Base-by-base conservation (phyloP, 75 land plant species). In the Pinus albicaulis region DNA sequence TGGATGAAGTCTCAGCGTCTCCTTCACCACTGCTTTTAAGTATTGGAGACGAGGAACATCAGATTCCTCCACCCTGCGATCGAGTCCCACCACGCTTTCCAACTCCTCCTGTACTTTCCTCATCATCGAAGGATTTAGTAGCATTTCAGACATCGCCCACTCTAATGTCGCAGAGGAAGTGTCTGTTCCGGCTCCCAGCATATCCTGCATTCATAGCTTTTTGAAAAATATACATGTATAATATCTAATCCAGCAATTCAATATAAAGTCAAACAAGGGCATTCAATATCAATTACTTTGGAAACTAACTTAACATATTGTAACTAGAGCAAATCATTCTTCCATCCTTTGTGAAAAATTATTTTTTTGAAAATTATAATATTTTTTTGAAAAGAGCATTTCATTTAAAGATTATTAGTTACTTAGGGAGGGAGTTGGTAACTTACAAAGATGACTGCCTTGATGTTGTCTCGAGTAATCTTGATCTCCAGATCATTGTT, bases 131-230 rank as follows among this genome's bases (percentile, higher is more conserved):
- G 92, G 92, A 26, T 87, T 74, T 36, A 72, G 69, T 78, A 87
- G 4, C 55, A 89, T 41, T 52, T 89, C 83, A 17, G 85, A 61
- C 79, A 89, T 77, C 34, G 74, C 84, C 89, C 89, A 89, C 23
- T 73, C 85, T 19, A 84, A 20, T 1, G 79, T 53, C 11, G 69
- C 55, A 0, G 82, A 19, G 41, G 84, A 44, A 13, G 86, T 86
- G 66, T 89, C 91, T 5, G 77, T 80, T 55, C 86, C 60, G 0
- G 60, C 60, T n/a, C 22, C 7, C 22, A 59, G 22, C 60, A 59
- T 19, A 59, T 59, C 60, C 60, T 59, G 60, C 2, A n/a, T n/a
- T 44, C 48, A 44, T 1, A 38, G 3, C 0, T 38, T 38, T 38
- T 6, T 4, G 0, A 3, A 38, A 38, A 85, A 19, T 55, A 75